phyloP scores from a whole-genome alignment of 2,329 filamentous ascomycete species.

The Dryadomyces quercivorus region DNA sequence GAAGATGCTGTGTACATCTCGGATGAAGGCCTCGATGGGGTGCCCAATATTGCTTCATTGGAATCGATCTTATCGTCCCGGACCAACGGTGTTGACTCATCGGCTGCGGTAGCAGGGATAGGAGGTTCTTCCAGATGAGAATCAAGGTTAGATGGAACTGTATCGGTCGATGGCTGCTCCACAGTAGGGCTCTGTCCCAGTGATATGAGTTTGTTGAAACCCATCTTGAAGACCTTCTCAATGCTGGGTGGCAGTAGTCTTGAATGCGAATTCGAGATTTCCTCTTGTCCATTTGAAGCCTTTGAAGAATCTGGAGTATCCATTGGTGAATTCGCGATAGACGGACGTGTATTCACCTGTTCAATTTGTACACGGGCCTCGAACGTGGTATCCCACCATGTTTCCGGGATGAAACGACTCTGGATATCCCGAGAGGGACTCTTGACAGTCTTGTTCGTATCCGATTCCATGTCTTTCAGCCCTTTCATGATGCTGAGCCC shows the following conservation, averaged over 20 bases:
- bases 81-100: background rate
- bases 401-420: background rate
- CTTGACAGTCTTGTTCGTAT: background rate
- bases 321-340: background rate
- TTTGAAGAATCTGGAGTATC: background rate
- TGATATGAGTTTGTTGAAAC: slow-evolving; percentile 6
- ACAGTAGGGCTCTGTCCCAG: background rate
- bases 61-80: background rate
- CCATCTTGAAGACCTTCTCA: slow-evolving; percentile 6
- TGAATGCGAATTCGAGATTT: background rate
- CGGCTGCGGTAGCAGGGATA: background rate
- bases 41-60: background rate
- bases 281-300: background rate
- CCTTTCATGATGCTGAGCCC: background rate
- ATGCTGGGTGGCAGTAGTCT: background rate
- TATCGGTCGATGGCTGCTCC: no score
- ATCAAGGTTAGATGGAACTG: background rate
- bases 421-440: background rate
- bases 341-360: background rate
- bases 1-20: background rate
- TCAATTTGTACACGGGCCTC: background rate
- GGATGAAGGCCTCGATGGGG: background rate
- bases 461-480: background rate
- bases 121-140: background rate
- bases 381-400: background rate